Base-by-base conservation (phyloP, 495 filamentous ascomycete species). In the Entonaema liquescens region DNA sequence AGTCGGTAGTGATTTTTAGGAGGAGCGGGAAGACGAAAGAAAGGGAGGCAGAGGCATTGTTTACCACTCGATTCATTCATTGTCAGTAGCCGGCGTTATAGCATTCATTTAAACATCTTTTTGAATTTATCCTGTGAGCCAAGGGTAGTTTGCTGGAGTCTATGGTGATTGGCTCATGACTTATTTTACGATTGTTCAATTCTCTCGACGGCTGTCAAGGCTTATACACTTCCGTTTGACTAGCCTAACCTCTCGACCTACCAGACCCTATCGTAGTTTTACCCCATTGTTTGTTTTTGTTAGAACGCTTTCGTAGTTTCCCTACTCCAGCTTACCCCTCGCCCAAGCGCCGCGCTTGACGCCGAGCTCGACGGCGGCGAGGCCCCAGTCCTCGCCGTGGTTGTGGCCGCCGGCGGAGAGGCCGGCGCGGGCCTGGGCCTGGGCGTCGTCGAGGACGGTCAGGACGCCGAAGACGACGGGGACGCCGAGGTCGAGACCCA, bases 381-480 rank as follows among this genome's bases (percentile, higher is more conserved):
- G 78, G n/a, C 93, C 93, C 93, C 92, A 95, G 77, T 95, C 93
- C 76, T 95, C 92, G 23, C 92, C 93, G 78, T 95, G 92, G 78
- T 94, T 95, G 73, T 95, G 92, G 60, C 86, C 83, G 56, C 83
- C 84, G 2, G 75, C 75, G 1, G 81, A 85, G 57, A 97, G 76
- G 2, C 95, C 95, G n/a, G 95, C 95, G 68, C 95, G 86, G 44
- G 89, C 89, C 83, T 89, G 83, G 9, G 91, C 95, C 78, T 99
- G 95, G 70, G 95, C 90, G 77, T 98, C 94, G 44, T 77, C 92
- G 65, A 99, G 80, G 40, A 97, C 89, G 33, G 95, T 99, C 76
- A 99, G 83, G 64, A 99, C 83, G 1, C 95, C 95, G 79, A 99
- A 97, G 47, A 98, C 88, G 53, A 99, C 90, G 21, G 95, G 95